Percentiles rank a stretch among this genome's conserved stretches.
These are phyloP conservation scores for Xylaria sp. DNA, from an alignment of 2,329 filamentous ascomycete species.

Conservation along the genomic window DNA sequence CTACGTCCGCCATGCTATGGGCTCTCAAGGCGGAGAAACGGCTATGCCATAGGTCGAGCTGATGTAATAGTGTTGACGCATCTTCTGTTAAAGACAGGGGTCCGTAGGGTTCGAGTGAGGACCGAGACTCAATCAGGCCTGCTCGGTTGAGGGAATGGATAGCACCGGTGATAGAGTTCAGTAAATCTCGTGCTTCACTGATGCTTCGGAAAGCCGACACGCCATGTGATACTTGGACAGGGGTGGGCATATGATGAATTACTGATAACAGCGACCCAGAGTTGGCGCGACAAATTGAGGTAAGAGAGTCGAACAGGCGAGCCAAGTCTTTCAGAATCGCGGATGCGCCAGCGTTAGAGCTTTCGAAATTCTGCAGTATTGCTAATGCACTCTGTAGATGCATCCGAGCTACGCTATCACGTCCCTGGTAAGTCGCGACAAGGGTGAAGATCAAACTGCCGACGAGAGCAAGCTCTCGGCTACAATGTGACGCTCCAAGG, in stretches of 20 bases:
- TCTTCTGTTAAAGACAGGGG: background rate
- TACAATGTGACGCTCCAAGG: background rate
- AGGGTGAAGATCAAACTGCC: background rate
- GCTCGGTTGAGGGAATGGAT: background rate
- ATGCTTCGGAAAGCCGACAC: background rate
- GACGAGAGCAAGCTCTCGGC: background rate
- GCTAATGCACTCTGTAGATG: background rate
- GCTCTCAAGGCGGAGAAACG: background rate
- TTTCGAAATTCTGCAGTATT: background rate
- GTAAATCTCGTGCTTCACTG: background rate
- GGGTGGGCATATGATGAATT: background rate
- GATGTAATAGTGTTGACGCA: background rate
- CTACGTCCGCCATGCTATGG: background rate
- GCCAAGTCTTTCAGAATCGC: background rate
- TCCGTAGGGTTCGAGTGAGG: background rate
- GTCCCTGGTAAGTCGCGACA: background rate
- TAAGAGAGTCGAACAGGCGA: background rate
- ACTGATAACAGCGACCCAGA: background rate
- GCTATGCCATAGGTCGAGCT: background rate
- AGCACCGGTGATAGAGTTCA: background rate
- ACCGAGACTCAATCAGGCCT: background rate
- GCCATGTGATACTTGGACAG: background rate
- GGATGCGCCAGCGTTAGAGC: background rate
- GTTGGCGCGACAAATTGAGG: background rate
- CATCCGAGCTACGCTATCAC: background rate